Evolutionary conservation across 2,329 filamentous ascomycete genomes (phyloP).

Genomic region (Colletotrichum lentis): DNA sequence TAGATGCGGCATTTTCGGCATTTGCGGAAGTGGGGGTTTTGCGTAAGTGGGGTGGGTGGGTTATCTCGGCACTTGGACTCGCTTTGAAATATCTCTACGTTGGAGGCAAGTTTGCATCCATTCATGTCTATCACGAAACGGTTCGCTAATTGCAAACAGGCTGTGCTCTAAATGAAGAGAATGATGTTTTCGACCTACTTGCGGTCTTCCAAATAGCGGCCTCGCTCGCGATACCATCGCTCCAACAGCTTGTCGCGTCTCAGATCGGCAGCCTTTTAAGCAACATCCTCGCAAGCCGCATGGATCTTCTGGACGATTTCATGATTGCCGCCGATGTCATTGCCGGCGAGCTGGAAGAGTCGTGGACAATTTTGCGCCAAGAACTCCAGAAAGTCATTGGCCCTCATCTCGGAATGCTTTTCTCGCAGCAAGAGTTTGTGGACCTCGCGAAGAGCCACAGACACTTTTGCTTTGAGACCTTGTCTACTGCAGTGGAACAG

Average conservation of each 20-base stretch:
- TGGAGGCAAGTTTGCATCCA: neutral
- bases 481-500: conserved; percentile 1
- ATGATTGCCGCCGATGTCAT: conserved; percentile 13
- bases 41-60: no score
- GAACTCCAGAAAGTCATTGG: conserved; percentile 17
- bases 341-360: neutral
- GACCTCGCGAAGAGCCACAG: neutral
- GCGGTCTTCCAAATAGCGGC: conserved; percentile 7
- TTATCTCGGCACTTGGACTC: conserved; percentile 2
- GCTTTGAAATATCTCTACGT: conserved; percentile 16
- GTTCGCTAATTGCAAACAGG: neutral
- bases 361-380: neutral
- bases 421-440: conserved; percentile 10
- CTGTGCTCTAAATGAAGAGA: neutral
- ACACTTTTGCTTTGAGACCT: conserved; percentile 10
- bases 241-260: neutral
- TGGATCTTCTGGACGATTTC: conserved; percentile 20
- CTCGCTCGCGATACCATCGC: neutral
- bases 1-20: no score
- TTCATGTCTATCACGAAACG: no score
- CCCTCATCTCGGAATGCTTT: conserved; percentile 20
- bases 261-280: neutral
- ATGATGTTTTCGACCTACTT: conserved; percentile 15
- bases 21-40: no score
- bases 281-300: conserved; percentile 1